A percentile compares a stretch with the other conserved stretches of the same genome.
phyloP scores from a whole-genome alignment of 257 asterid genomes.

The Jacaranda mimosifolia region DNA sequence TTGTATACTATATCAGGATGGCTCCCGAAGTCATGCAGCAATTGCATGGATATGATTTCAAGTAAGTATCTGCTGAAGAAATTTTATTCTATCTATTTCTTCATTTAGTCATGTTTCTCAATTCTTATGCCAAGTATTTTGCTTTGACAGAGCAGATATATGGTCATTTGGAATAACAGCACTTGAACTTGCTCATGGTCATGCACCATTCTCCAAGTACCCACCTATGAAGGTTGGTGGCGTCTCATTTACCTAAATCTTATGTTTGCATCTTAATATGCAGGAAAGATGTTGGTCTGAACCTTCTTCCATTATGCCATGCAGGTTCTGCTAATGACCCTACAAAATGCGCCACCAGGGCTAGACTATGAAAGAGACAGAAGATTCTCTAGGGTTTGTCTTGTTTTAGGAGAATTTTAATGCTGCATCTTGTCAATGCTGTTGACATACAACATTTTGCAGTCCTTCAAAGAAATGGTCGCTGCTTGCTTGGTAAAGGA shows the following conservation, averaged over 20 bases:
- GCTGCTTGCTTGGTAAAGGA: slow-evolving; percentile 99
- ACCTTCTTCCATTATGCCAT: slow-evolving; percentile 39
- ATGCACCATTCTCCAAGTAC: slow-evolving; percentile 97
- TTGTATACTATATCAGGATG: slow-evolving; percentile 69
- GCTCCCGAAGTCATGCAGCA: slow-evolving; percentile 99
- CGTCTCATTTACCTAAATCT: slow-evolving; percentile 21
- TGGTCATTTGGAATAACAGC: slow-evolving; percentile 99
- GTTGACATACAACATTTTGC: slow-evolving; percentile 50
- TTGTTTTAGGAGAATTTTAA: slow-evolving; percentile 39
- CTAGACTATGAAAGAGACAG: slow-evolving; percentile 98
- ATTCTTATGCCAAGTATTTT: slow-evolving; percentile 39
- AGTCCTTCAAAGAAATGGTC: slow-evolving; percentile 95
- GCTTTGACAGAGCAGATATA: slow-evolving; percentile 90
- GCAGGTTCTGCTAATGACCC: slow-evolving; percentile 98
- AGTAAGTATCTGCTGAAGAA: slow-evolving; percentile 57
- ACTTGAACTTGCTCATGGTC: slow-evolving; percentile 99
- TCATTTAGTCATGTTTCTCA: slow-evolving; percentile 29
- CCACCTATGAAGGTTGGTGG: slow-evolving; percentile 96
- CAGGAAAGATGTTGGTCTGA: slow-evolving; percentile 23
- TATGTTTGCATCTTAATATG: slow-evolving; percentile 27
- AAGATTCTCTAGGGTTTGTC: slow-evolving; percentile 90
- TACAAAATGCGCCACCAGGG: slow-evolving; percentile 99
- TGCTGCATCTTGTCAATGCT: slow-evolving; percentile 30
- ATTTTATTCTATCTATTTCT: slow-evolving; percentile 12
- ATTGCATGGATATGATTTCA: slow-evolving; percentile 97